Conservation (phyloP, 2,329 filamentous ascomycete genomes). For the Didymella exigua region DNA sequence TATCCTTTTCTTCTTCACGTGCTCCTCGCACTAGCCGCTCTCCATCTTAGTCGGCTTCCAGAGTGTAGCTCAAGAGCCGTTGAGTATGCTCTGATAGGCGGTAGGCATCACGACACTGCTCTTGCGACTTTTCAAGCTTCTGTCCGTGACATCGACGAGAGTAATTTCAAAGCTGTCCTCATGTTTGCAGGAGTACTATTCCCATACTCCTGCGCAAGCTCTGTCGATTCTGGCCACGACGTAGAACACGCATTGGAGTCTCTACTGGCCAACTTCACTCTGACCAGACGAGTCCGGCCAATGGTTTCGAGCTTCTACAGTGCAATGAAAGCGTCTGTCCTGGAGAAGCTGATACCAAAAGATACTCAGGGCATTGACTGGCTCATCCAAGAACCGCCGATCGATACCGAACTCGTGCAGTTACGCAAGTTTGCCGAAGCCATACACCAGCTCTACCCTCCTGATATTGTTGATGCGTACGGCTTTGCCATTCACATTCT, state of each 20-base stretch:
- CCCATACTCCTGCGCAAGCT: constrained; percentile 32
- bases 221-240: constrained; percentile 15
- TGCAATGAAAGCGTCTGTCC: constrained; percentile 10
- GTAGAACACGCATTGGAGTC: constrained; percentile 27
- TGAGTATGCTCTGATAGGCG: constrained; percentile 28
- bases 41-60: constrained; percentile 51
- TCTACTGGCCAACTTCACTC: constrained; percentile 29
- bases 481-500: constrained; percentile 30
- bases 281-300: constrained; percentile 32
- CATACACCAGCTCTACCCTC: constrained; percentile 33
- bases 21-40: constrained; percentile 52
- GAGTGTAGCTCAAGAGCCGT: constrained; percentile 1
- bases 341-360: constrained; percentile 27
- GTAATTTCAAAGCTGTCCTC: constrained; percentile 49
- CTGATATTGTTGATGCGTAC: constrained; percentile 38
- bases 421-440: constrained; percentile 34
- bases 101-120: constrained; percentile 29
- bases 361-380: constrained; percentile 29
- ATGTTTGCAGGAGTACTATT: constrained; percentile 27
- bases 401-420: constrained; percentile 29
- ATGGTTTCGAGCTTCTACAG: constrained; percentile 31
- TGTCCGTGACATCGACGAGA: constrained; percentile 43
- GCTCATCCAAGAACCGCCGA: constrained; percentile 20
- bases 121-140: constrained; percentile 27
- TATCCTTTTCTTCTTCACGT: constrained; percentile 54